phyloP scores from a whole-genome alignment of 2,329 filamentous ascomycete species.

The Aspergillus fumigatiaffinis region DNA sequence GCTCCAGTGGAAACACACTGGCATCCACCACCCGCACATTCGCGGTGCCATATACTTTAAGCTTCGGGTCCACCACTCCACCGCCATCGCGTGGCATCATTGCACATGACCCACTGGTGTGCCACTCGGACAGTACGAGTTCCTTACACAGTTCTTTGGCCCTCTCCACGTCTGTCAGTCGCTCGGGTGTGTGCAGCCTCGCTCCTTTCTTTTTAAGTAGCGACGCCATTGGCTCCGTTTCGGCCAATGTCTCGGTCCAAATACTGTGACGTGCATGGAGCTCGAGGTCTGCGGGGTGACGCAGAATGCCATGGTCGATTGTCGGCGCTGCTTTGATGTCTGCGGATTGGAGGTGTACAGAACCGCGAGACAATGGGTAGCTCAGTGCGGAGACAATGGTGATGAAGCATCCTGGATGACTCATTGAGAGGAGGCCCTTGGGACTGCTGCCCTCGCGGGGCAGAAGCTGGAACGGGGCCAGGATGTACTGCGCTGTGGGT shows the following conservation, averaged over 20 bases:
- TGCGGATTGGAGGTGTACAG: conserved; percentile 38
- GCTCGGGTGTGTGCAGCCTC: conserved; percentile 12
- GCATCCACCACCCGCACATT: conserved; percentile 34
- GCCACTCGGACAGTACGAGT: conserved; percentile 16
- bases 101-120: conserved; percentile 26
- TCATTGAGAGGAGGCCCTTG: conserved; percentile 11
- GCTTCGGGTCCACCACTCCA: conserved; percentile 26
- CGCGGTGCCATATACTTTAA: conserved; percentile 27
- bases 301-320: conserved; percentile 44
- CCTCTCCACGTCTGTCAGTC: conserved; percentile 6
- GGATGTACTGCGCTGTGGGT: conserved; percentile 16
- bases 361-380: conserved; percentile 29
- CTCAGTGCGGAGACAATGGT: conserved; percentile 22
- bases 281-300: conserved; percentile 43
- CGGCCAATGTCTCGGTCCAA: conserved; percentile 29
- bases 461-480: conserved; percentile 18
- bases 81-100: conserved; percentile 29
- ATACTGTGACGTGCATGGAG: conserved; percentile 35
- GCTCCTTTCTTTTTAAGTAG: conserved; percentile 30
- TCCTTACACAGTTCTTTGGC: conserved; percentile 17
- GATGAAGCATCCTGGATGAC: conserved; percentile 14
- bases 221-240: conserved; percentile 25
- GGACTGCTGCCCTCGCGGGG: conserved; percentile 6
- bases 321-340: conserved; percentile 31
- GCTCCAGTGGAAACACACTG: conserved; percentile 32